Conservation (phyloP, 1,139 yeast genomes). For the Hansenula lynferdii region DNA sequence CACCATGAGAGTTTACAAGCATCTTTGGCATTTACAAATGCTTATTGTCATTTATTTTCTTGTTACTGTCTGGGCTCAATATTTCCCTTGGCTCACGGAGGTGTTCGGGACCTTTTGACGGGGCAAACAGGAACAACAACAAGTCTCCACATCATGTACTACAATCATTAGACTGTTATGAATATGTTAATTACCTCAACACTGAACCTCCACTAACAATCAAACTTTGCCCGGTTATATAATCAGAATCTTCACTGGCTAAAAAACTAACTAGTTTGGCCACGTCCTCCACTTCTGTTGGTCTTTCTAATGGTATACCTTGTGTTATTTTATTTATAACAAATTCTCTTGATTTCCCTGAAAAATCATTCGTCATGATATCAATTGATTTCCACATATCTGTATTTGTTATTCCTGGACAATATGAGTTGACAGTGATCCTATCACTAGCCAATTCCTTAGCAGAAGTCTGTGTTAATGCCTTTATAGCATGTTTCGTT, state of each 20-base stretch:
- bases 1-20: too few relatives aligned
- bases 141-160: too few relatives aligned
- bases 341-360: conserved; percentile 19
- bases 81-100: too few relatives aligned
- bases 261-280: conserved; percentile 27
- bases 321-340: conserved; percentile 16
- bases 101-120: too few relatives aligned
- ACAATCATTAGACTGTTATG: too few relatives aligned
- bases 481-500: conserved; percentile 26
- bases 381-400: conserved; percentile 27
- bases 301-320: conserved; percentile 21
- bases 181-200: too few relatives aligned
- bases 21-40: too few relatives aligned
- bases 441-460: conserved; percentile 23
- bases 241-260: conserved; percentile 35
- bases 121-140: too few relatives aligned
- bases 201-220: conserved; percentile 38
- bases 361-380: conserved; percentile 15
- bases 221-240: conserved; percentile 39
- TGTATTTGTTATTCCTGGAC: conserved; percentile 27
- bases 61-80: too few relatives aligned
- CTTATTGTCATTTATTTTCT: too few relatives aligned
- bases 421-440: conserved; percentile 25
- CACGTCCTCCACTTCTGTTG: conserved; percentile 22
- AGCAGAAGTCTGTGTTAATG: conserved; percentile 27